Conservation (phyloP, 768 basidiomycete species). For the Auricularia sp. region DNA sequence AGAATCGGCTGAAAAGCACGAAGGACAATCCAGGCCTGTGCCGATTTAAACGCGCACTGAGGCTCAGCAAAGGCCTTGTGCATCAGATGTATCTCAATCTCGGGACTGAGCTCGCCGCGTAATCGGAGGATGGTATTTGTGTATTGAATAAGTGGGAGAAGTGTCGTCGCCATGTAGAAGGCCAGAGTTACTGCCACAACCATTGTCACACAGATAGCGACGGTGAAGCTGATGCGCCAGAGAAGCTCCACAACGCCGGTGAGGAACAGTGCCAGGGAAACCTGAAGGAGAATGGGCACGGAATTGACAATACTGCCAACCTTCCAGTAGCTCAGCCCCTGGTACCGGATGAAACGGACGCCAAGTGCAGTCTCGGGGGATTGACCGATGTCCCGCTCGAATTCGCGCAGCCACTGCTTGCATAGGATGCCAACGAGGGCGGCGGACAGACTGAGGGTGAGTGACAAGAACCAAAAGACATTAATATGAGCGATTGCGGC, state of each 20-base stretch:
- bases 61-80: too few species aligned
- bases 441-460: slow-evolving; percentile 15
- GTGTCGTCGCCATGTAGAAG: neutral
- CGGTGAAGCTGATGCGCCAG: neutral
- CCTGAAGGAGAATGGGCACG: slow-evolving; percentile 14
- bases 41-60: too few species aligned
- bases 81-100: too few species aligned
- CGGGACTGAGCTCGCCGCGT: too few species aligned
- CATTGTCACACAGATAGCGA: neutral
- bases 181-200: neutral
- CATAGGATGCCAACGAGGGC: slow-evolving; percentile 20
- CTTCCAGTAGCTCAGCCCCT: slow-evolving; percentile 14
- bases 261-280: slow-evolving; percentile 14
- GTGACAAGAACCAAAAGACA: slow-evolving; percentile 17
- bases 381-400: slow-evolving; percentile 6
- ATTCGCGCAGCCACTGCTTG: slow-evolving; percentile 20
- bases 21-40: too few species aligned
- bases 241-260: slow-evolving; percentile 12
- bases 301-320: slow-evolving; percentile 15
- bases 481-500: slow-evolving; percentile 36
- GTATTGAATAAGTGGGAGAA: neutral
- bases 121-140: too few species aligned
- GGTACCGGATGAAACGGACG: slow-evolving; percentile 13
- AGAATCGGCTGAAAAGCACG: too few species aligned
- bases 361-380: slow-evolving; percentile 2